phyloP scores from a whole-genome alignment of 257 asterid genomes.

The Anisodus tanguticus region DNA sequence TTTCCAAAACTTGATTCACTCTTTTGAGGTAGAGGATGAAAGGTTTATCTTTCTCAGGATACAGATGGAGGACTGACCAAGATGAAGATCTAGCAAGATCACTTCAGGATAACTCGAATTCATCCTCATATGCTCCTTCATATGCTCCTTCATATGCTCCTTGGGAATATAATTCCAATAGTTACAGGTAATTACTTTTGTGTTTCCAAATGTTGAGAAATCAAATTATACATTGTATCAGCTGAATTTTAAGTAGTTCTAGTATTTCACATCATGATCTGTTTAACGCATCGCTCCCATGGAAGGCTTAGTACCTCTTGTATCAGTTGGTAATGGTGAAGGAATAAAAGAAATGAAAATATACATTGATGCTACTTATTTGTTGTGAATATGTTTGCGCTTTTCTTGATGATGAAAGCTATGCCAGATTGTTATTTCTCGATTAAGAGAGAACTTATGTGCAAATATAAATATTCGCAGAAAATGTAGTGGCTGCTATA shows the following conservation, averaged over 20 bases:
- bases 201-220: neutral
- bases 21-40: neutral
- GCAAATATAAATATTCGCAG: conserved; percentile 43
- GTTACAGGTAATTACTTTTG: conserved; percentile 53
- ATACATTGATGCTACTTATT: neutral
- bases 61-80: conserved; percentile 54
- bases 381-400: neutral
- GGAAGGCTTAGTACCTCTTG: neutral
- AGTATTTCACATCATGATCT: neutral
- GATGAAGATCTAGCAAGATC: conserved; percentile 64
- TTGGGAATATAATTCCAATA: conserved; percentile 59
- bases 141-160: conserved; percentile 47
- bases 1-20: neutral
- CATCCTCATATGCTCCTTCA: conserved; percentile 37
- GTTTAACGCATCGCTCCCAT: neutral
- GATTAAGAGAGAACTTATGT: conserved; percentile 17
- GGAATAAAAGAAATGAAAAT: neutral
- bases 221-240: neutral
- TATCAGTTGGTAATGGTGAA: neutral
- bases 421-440: neutral
- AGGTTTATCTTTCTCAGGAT: conserved; percentile 52
- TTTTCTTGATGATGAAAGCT: neutral
- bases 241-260: neutral
- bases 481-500: conserved; percentile 90
- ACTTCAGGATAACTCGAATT: conserved; percentile 50